These are phyloP conservation scores for Suhomyces xylopsoci DNA, from an alignment of 805 yeast species.

Conservation along the genomic window DNA sequence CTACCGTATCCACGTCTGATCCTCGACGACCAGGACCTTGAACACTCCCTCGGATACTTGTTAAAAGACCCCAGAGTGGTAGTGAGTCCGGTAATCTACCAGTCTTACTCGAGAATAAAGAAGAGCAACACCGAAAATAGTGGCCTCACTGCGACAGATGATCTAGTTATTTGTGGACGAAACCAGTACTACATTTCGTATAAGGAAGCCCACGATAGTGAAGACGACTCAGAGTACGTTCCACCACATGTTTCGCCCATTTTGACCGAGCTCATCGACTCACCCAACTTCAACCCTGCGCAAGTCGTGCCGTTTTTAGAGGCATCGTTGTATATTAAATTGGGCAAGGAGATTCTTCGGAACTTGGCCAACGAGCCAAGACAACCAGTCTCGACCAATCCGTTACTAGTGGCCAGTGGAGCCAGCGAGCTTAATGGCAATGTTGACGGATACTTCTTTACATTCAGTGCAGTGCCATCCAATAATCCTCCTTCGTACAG, in stretches of 20 bases:
- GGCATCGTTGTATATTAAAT: conserved; percentile 59
- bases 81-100: conserved; percentile 31
- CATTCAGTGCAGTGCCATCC: conserved; percentile 68
- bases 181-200: conserved; percentile 20
- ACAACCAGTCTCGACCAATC: conserved; percentile 59
- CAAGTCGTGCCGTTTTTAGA: conserved; percentile 75
- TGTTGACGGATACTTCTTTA: conserved; percentile 70
- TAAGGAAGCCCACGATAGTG: conserved; percentile 5
- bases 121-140: conserved; percentile 1
- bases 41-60: conserved; percentile 12
- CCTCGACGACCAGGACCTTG: conserved; percentile 21
- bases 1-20: conserved; percentile 14
- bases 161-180: conserved; percentile 10
- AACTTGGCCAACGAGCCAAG: conserved; percentile 65
- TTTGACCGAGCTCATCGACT: conserved; percentile 66
- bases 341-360: conserved; percentile 55
- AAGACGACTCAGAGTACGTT: conserved; percentile 3
- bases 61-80: conserved; percentile 11
- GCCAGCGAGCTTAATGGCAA: conserved; percentile 74
- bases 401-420: conserved; percentile 72
- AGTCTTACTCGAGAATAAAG: conserved; percentile 13
- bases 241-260: conserved; percentile 61
- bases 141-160: conserved; percentile 1
- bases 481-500: conserved; percentile 59
- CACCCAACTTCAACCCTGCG: conserved; percentile 66